phyloP scores from a whole-genome alignment of 208 protist genomes.

The Vickermania spadyakhi region DNA sequence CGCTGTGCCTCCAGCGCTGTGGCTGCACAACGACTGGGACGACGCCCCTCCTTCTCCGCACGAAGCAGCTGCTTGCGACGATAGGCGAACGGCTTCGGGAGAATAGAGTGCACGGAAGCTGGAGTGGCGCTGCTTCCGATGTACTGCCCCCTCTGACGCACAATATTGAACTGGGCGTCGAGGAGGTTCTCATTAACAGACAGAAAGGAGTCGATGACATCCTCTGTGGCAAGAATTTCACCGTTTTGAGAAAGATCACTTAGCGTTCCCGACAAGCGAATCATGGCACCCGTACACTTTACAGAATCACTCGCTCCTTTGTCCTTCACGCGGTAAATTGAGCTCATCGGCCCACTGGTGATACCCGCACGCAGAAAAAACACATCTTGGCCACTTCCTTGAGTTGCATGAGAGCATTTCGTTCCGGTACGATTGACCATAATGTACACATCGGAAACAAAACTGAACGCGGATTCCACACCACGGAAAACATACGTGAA shows the following conservation, averaged over 20 bases:
- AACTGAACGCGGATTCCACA: constrained; percentile 64
- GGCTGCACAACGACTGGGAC: constrained; percentile 22
- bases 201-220: constrained; percentile 63
- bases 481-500: constrained; percentile 80
- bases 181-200: constrained; percentile 56
- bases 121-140: constrained; percentile 30
- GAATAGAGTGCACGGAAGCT: constrained; percentile 60
- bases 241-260: constrained; percentile 55
- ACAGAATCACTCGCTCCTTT: constrained; percentile 21
- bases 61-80: constrained; percentile 34
- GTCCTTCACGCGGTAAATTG: constrained; percentile 47
- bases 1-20: constrained; percentile 21
- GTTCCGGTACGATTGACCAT: constrained; percentile 57
- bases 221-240: constrained; percentile 68
- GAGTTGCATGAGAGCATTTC: constrained; percentile 30
- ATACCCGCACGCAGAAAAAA: constrained; percentile 69
- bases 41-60: constrained; percentile 5
- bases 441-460: constrained; percentile 68
- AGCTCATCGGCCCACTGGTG: constrained; percentile 36
- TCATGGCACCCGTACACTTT: constrained; percentile 55
- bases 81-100: constrained; percentile 64
- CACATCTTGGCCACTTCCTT: constrained; percentile 24
- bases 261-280: constrained; percentile 57
- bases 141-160: constrained; percentile 40
- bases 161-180: constrained; percentile 74